These are phyloP conservation scores for Amaranthus hypochondriacus DNA, from an alignment of 148 eudicot genomes.

Conservation along the genomic window DNA sequence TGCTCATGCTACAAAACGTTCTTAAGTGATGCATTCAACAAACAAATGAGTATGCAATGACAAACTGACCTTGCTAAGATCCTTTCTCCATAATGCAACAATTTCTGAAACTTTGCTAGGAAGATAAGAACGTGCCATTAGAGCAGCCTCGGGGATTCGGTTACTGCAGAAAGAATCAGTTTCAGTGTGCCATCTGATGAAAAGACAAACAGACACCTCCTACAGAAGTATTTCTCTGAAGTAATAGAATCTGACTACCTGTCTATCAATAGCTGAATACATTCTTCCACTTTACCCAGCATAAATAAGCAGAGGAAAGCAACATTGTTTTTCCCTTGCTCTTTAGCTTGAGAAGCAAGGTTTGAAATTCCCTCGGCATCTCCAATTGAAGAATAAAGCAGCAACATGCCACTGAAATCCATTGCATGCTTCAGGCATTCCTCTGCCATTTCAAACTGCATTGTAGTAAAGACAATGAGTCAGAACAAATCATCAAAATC, in stretches of 20 bases:
- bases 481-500: background rate
- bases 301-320: conserved; percentile 84
- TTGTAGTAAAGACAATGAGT: conserved; percentile 15
- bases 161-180: conserved; percentile 52
- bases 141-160: conserved; percentile 95
- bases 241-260: conserved; percentile 38
- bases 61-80: conserved; percentile 68
- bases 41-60: conserved; percentile 5
- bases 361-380: conserved; percentile 82
- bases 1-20: background rate
- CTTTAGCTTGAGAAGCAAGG: conserved; percentile 74
- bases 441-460: conserved; percentile 95
- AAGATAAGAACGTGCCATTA: conserved; percentile 93
- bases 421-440: conserved; percentile 80
- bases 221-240: conserved; percentile 4
- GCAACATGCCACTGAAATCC: conserved; percentile 93
- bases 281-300: conserved; percentile 91
- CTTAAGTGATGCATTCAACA: background rate
- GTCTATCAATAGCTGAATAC: conserved; percentile 85
- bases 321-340: conserved; percentile 90
- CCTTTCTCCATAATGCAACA: conserved; percentile 89
- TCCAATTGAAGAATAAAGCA: conserved; percentile 93
- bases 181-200: conserved; percentile 14
- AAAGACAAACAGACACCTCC: background rate
- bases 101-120: conserved; percentile 96